Percentiles rank a stretch among this genome's conserved stretches.
Evolutionary conservation across 2,329 filamentous ascomycete species (phyloP).

Genomic region (Venturia carpophila): DNA sequence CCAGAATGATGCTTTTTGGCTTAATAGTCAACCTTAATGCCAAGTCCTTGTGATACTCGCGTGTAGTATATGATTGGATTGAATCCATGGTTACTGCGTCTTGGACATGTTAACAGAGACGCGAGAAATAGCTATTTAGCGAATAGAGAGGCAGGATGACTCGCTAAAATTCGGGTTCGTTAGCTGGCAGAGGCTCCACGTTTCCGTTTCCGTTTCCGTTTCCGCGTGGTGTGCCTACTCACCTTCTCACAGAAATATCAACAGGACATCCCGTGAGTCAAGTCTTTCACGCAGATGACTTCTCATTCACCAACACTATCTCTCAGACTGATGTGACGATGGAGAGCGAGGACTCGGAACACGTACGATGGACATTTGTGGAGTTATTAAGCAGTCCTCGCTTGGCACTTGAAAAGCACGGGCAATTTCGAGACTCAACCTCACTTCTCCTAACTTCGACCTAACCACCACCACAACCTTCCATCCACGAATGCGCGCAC

Average conservation of each 20-base stretch:
- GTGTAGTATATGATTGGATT: no score
- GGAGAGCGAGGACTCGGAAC: not conserved
- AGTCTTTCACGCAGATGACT: not conserved
- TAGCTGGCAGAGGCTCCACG: not conserved
- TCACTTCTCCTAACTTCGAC: not conserved
- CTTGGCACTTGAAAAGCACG: not conserved
- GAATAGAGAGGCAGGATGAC: no score
- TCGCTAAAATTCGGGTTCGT: no score
- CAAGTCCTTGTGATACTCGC: no score
- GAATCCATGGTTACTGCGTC: no score
- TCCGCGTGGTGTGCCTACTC: not conserved
- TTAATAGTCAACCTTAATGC: no score
- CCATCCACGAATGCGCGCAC: constrained; percentile 6
- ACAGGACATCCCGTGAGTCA: not conserved
- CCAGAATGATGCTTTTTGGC: not conserved
- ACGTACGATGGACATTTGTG: not conserved
- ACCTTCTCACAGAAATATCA: not conserved
- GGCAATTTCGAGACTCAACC: not conserved
- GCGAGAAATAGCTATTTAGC: no score
- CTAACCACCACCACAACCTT: not conserved
- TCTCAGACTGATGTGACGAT: not conserved
- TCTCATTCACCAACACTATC: not conserved
- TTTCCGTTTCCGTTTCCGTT: not conserved
- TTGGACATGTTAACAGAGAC: no score
- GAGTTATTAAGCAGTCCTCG: not conserved